These are phyloP conservation scores for Cladosporium halotolerans DNA, from an alignment of 2,329 filamentous ascomycete genomes.

Conservation along the genomic window DNA sequence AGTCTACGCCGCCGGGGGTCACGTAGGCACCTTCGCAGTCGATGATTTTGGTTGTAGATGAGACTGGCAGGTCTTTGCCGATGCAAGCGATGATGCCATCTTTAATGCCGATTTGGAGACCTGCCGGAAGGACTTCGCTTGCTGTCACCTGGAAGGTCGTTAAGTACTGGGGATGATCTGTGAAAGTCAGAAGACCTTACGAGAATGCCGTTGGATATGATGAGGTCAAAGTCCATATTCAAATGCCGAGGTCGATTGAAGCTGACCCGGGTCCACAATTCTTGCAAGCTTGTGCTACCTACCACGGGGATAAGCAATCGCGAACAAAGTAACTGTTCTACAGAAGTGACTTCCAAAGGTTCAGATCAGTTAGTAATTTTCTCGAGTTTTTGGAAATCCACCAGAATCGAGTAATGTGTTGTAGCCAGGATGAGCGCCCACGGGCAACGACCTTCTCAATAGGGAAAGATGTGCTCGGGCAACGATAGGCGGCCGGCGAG, in stretches of 20 bases:
- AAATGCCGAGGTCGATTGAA: too few relatives aligned
- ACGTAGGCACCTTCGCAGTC: constrained; percentile 43
- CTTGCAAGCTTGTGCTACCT: too few relatives aligned
- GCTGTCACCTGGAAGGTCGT: constrained; percentile 38
- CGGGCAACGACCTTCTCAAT: neutral
- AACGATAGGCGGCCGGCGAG: constrained; percentile 8
- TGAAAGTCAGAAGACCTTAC: constrained; percentile 13
- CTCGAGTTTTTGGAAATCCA: too few relatives aligned
- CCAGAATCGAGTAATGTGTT: too few relatives aligned
- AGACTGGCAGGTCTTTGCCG: constrained; percentile 33
- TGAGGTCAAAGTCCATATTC: constrained; percentile 33
- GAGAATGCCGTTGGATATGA: constrained; percentile 39
- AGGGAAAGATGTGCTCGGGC: neutral
- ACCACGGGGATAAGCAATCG: too few relatives aligned
- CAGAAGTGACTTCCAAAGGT: too few relatives aligned
- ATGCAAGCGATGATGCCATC: constrained; percentile 42
- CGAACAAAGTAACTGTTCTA: too few relatives aligned
- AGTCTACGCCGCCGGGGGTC: constrained; percentile 45
- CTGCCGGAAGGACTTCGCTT: constrained; percentile 38
- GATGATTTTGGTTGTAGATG: constrained; percentile 33
- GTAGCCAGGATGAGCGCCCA: too few relatives aligned
- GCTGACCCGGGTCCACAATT: too few relatives aligned
- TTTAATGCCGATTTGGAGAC: constrained; percentile 43
- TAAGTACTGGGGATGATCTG: constrained; percentile 9
- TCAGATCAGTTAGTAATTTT: too few relatives aligned